Base-by-base conservation (phyloP, 306 rosid genomes). In the Trifolium dubium region DNA sequence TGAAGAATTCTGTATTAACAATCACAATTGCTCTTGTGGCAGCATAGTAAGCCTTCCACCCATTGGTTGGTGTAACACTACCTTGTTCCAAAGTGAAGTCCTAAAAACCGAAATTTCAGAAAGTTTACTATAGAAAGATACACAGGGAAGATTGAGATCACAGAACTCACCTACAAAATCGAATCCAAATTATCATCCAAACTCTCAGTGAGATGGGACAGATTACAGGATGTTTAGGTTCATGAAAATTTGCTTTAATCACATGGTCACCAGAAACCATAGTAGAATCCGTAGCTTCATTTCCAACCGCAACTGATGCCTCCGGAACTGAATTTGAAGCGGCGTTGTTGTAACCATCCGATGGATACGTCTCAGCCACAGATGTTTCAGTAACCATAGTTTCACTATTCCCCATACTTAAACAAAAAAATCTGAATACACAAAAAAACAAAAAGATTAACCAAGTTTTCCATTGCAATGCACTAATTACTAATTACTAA, bases 21-120 rank as follows among this genome's bases (percentile, higher is more conserved):
- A 82, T 89, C 86, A 90, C 90, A 86, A 95, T 85, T 14, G 96
- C 93, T 81, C 97, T 67, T 46, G 99, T 95, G 54, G 97, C 99
- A 78, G 99, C 99, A 85, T 95, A 95, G 85, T 95, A 95, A 56
- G 97, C 93, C 77, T 95, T 95, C 99, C 99, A 92, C 74, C 99
- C 99, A 72, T 92, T 95, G 28, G 54, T 69, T 30, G 99, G 99
- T 14, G 85, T 90, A 60, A 95, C 69, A 10, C 81, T 83, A 74
- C 85, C 96, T 83, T 95, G 99, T 82, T 95, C 99, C 88, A 83
- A 82, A 9, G 99, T 88, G 82, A 90, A 95, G 84, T 95, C 99
- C 97, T 94, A 65, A 46, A 77, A 83, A 65, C 7, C 71, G 18
- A 35, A 8, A 87, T 50, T 56, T 73, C 9, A 74, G 40, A 74